These are phyloP conservation scores for Orbilia oligospora DNA, from an alignment of 2,329 filamentous ascomycete species.

Conservation along the genomic window DNA sequence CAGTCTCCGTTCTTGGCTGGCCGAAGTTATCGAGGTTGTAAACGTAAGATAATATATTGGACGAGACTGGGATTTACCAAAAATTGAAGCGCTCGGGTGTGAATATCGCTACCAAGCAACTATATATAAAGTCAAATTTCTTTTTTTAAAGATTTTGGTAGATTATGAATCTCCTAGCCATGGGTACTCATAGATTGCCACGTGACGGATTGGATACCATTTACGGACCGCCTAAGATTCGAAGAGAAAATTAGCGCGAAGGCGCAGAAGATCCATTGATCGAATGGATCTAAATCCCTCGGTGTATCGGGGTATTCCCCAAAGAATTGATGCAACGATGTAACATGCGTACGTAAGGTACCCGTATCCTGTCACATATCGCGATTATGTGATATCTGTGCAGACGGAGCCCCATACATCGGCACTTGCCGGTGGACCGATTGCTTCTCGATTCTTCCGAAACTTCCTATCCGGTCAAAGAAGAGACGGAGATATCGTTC, in stretches of 20 bases:
- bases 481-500: slow-evolving; percentile 21
- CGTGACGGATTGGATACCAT: slow-evolving; percentile 1
- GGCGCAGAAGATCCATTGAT: slow-evolving; percentile 22
- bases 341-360: slow-evolving; percentile 5
- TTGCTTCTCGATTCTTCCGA: neutral
- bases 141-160: neutral
- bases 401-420: neutral
- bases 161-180: neutral
- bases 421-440: slow-evolving; percentile 19
- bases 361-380: slow-evolving; percentile 22
- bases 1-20: slow-evolving; percentile 68
- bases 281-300: slow-evolving; percentile 22
- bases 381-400: slow-evolving; percentile 5
- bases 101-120: neutral
- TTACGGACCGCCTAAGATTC: neutral
- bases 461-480: slow-evolving; percentile 10
- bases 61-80: neutral
- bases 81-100: neutral
- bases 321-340: slow-evolving; percentile 9
- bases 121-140: neutral
- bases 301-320: slow-evolving; percentile 1
- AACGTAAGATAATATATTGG: neutral
- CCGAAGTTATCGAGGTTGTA: slow-evolving; percentile 40
- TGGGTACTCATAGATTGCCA: neutral
- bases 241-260: neutral